These are phyloP conservation scores for Bisporella sp. DNA, from an alignment of 2,329 filamentous ascomycete genomes.

Conservation along the genomic window DNA sequence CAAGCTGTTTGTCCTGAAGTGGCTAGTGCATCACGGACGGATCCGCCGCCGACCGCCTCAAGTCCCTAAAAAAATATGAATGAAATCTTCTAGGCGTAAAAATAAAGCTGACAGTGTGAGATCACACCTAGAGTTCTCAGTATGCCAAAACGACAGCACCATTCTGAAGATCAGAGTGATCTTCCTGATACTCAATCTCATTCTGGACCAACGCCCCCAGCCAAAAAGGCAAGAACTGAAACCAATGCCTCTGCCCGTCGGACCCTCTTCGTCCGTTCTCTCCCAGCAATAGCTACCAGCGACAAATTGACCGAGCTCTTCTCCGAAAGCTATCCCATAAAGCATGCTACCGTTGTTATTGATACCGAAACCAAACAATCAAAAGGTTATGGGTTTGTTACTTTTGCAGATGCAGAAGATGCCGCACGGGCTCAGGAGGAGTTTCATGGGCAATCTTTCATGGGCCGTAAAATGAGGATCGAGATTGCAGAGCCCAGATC, in stretches of 20 bases:
- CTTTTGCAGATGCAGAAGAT: conserved; percentile 90
- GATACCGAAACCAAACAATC: conserved; percentile 83
- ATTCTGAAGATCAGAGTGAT: conserved; percentile 15
- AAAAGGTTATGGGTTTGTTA: conserved; percentile 93
- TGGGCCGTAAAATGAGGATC: conserved; percentile 75
- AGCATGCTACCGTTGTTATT: conserved; percentile 87
- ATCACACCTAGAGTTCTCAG: background rate
- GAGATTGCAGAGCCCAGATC: conserved; percentile 85
- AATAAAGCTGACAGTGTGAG: too few relatives aligned
- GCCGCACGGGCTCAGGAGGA: conserved; percentile 73
- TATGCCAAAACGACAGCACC: conserved; percentile 22
- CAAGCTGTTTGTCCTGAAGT: too few relatives aligned
- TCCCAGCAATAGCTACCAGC: conserved; percentile 71
- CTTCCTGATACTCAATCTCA: conserved; percentile 10
- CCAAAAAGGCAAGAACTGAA: conserved; percentile 53
- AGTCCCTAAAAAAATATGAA: too few relatives aligned
- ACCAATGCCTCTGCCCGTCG: conserved; percentile 41
- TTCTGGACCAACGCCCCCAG: conserved; percentile 24
- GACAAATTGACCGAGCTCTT: conserved; percentile 83
- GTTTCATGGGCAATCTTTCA: conserved; percentile 69
- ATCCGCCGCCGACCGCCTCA: too few relatives aligned
- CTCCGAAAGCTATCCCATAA: conserved; percentile 89
- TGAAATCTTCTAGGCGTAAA: too few relatives aligned
- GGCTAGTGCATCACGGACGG: too few relatives aligned
- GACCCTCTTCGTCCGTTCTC: conserved; percentile 85